A percentile compares a stretch with the other conserved stretches of the same genome.
Conservation (phyloP, 176 grass and related monocot species). For the Musa schizocarpa region DNA sequence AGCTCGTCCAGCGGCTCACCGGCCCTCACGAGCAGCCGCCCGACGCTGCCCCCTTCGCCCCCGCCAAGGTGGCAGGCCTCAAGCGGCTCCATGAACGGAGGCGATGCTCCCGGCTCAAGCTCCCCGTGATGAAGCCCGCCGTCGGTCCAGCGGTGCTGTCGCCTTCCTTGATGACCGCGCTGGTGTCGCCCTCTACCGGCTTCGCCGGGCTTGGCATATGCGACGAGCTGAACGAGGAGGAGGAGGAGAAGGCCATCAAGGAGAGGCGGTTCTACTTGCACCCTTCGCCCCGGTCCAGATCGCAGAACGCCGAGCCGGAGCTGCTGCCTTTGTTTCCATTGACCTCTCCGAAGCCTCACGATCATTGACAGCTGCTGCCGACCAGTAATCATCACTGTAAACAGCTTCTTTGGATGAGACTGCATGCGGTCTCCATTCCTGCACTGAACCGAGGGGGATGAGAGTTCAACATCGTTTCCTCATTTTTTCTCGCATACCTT, state of each 20-base stretch:
- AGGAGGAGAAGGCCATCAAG: constrained; percentile 43
- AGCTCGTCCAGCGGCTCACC: constrained; percentile 49
- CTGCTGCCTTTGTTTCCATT: constrained; percentile 8
- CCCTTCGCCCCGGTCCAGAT: constrained; percentile 4
- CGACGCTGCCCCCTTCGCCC: background rate
- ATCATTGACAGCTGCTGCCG: background rate
- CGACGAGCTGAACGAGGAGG: constrained; percentile 24
- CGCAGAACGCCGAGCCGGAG: background rate
- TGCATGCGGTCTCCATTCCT: too few relatives aligned
- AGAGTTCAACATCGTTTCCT: too few relatives aligned
- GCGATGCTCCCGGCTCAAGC: constrained; percentile 23
- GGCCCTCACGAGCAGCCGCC: constrained; percentile 12
- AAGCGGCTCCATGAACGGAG: constrained; percentile 20
- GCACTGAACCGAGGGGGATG: too few relatives aligned
- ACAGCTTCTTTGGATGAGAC: too few relatives aligned
- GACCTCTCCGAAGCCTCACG: background rate
- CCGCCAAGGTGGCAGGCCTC: constrained; percentile 14
- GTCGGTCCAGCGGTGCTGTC: background rate
- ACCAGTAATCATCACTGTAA: too few relatives aligned
- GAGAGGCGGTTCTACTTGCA: constrained; percentile 52
- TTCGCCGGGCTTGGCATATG: constrained; percentile 13
- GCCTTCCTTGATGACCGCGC: too few relatives aligned
- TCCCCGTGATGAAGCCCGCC: constrained; percentile 28
- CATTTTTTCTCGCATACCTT: too few relatives aligned
- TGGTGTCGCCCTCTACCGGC: constrained; percentile 18